phyloP scores from a whole-genome alignment of 306 rosid genomes.

The Casuarina glauca region DNA sequence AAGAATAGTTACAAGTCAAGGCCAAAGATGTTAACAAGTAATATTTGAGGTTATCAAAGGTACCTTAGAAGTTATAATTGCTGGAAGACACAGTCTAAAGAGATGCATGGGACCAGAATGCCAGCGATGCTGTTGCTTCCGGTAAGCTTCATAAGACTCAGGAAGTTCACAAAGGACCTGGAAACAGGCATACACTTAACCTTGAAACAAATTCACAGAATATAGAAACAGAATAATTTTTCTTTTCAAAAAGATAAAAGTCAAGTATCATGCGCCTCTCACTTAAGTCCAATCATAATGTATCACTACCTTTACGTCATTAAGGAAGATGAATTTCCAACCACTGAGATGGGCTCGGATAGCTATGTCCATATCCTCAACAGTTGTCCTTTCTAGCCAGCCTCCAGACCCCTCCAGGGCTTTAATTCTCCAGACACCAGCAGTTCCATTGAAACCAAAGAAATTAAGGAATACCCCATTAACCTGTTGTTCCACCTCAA shows the following conservation, averaged over 20 bases:
- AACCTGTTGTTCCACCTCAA: conserved; percentile 98
- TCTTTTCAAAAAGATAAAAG: not conserved
- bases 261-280: not conserved
- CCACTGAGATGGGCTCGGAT: conserved; percentile 96
- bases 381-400: conserved; percentile 95
- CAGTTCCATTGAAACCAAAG: conserved; percentile 98
- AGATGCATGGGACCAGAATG: conserved; percentile 99
- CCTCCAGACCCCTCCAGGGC: conserved; percentile 95
- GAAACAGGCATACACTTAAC: conserved; percentile 20
- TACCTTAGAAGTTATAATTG: conserved; percentile 82
- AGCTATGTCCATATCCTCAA: conserved; percentile 97
- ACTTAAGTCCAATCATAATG: conserved; percentile 5
- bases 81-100: conserved; percentile 86
- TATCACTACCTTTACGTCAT: conserved; percentile 86
- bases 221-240: not conserved
- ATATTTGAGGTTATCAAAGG: conserved; percentile 17
- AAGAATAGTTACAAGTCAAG: conserved; percentile 19
- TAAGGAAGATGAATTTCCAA: conserved; percentile 89
- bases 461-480: conserved; percentile 86
- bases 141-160: conserved; percentile 89
- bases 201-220: conserved; percentile 6
- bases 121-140: conserved; percentile 99
- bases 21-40: too few species aligned
- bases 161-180: conserved; percentile 97
- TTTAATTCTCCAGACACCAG: conserved; percentile 97